Conservation (phyloP, 2,329 filamentous ascomycete species). For the Venturia effusa region DNA sequence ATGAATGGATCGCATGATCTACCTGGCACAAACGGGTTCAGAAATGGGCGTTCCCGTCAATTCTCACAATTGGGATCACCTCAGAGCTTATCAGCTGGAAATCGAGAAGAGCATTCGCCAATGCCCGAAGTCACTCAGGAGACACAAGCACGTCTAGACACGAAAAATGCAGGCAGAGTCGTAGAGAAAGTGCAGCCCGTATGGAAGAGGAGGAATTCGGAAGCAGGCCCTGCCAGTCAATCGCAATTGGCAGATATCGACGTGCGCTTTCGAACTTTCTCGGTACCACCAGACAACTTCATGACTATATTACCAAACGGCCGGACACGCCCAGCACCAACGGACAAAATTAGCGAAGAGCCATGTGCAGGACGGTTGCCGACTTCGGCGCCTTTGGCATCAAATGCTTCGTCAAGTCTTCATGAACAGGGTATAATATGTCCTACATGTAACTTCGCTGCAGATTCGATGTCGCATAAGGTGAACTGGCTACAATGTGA, state of each 20-base stretch:
- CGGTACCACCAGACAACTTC: slow-evolving; percentile 20
- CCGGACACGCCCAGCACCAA: not conserved
- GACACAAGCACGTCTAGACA: not conserved
- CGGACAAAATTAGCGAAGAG: not conserved
- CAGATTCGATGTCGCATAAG: slow-evolving; percentile 40
- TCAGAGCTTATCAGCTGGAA: slow-evolving; percentile 22
- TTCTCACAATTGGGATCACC: slow-evolving; percentile 22
- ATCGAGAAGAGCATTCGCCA: slow-evolving; percentile 16
- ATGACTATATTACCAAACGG: slow-evolving; percentile 10
- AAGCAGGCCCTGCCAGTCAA: not conserved
- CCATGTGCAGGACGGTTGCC: not conserved
- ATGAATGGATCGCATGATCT: not conserved
- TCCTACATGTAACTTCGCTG: slow-evolving; percentile 45
- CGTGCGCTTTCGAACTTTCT: slow-evolving; percentile 10
- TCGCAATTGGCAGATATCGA: not conserved
- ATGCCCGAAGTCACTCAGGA: slow-evolving; percentile 6
- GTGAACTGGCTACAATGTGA: slow-evolving; percentile 59
- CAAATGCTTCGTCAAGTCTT: not conserved
- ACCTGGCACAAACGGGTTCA: not conserved
- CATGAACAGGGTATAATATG: slow-evolving; percentile 37
- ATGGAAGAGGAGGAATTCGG: slow-evolving; percentile 1
- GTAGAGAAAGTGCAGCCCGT: not conserved
- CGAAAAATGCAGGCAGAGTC: not conserved
- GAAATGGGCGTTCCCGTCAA: not conserved
- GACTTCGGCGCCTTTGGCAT: not conserved